These are phyloP conservation scores for Phytopythium chamaehyphon DNA, from an alignment of 352 stramenopile genomes.

Conservation along the genomic window DNA sequence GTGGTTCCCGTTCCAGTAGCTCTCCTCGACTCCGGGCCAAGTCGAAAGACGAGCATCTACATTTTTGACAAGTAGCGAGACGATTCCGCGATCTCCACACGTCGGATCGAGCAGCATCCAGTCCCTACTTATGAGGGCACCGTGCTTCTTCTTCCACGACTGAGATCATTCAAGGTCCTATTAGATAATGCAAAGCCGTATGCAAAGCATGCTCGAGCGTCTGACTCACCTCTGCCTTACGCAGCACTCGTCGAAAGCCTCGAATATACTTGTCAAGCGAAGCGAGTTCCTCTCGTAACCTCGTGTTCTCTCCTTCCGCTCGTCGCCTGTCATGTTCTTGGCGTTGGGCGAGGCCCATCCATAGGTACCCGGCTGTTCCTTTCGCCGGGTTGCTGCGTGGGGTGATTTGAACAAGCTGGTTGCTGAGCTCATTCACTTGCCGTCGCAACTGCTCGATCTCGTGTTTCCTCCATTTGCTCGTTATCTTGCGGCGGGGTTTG, in stretches of 20 bases:
- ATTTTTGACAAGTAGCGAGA: too few species aligned
- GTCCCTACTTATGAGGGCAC: too few species aligned
- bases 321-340: slow-evolving; percentile 24
- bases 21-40: too few species aligned
- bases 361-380: slow-evolving; percentile 6
- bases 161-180: too few species aligned
- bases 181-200: background rate
- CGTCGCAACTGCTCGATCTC: slow-evolving; percentile 18
- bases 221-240: slow-evolving; percentile 22
- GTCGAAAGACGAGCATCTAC: too few species aligned
- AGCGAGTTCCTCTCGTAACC: slow-evolving; percentile 31
- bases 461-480: slow-evolving; percentile 28
- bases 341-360: slow-evolving; percentile 28
- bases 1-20: too few species aligned
- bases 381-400: too few species aligned
- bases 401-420: slow-evolving; percentile 5
- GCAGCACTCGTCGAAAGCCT: slow-evolving; percentile 30
- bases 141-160: too few species aligned
- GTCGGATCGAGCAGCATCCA: too few species aligned
- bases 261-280: slow-evolving; percentile 24
- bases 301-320: slow-evolving; percentile 33
- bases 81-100: too few species aligned
- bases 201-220: background rate
- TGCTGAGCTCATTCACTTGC: slow-evolving; percentile 17
- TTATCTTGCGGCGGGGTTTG: slow-evolving; percentile 20